A percentile compares a stretch with the other conserved stretches of the same genome.
Evolutionary conservation across 345 rosid species (phyloP).

Genomic region (Orychophragmus violaceus): DNA sequence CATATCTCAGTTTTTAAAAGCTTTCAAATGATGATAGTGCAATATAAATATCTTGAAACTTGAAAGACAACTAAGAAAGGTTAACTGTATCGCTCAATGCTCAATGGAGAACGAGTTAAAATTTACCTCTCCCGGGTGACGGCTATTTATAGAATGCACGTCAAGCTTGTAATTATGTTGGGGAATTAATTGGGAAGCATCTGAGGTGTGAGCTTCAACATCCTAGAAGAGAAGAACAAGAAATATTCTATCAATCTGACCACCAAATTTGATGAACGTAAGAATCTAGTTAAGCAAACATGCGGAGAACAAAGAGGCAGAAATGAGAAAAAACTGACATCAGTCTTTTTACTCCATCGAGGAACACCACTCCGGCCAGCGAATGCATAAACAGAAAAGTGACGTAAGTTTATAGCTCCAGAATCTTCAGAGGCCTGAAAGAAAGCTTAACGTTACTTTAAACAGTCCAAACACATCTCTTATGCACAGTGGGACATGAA

Average conservation of each 20-base stretch:
- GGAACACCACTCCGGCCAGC: constrained; percentile 67
- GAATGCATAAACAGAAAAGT: constrained; percentile 86
- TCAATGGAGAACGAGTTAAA: not conserved
- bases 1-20: constrained; percentile 34
- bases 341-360: constrained; percentile 89
- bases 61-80: not conserved
- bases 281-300: not conserved
- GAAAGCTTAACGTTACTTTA: constrained; percentile 9
- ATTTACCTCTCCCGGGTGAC: constrained; percentile 91
- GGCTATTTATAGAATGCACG: constrained; percentile 70
- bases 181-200: constrained; percentile 74
- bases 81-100: not conserved
- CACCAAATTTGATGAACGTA: not conserved
- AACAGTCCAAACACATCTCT: constrained; percentile 14
- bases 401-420: constrained; percentile 62
- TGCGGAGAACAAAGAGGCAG: not conserved
- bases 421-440: constrained; percentile 71
- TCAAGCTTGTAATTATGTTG: constrained; percentile 98
- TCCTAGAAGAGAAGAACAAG: constrained; percentile 51
- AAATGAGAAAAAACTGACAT: constrained; percentile 41
- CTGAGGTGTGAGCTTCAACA: constrained; percentile 62
- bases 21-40: not conserved
- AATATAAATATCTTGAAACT: not conserved
- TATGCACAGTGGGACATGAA: not conserved
- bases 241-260: not conserved